These are phyloP conservation scores for Solanum habrochaites DNA, from an alignment of 257 asterid species.

Conservation along the genomic window DNA sequence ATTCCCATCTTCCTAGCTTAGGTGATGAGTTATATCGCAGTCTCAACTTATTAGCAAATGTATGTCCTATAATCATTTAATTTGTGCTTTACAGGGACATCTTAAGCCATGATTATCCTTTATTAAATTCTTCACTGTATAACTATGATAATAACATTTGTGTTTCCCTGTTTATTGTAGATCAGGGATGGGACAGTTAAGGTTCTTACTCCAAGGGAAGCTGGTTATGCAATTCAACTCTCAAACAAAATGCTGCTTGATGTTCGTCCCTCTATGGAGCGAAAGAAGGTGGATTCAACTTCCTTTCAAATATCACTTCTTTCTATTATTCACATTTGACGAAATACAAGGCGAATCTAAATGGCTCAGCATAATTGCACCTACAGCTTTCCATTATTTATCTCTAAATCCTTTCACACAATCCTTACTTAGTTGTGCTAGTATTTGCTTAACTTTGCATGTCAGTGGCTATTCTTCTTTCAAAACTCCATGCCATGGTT, in stretches of 20 bases:
- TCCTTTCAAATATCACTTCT: not conserved
- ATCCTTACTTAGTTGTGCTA: not conserved
- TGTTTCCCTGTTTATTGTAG: constrained; percentile 16
- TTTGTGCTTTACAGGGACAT: not conserved
- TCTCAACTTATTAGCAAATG: not conserved
- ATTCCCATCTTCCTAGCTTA: not conserved
- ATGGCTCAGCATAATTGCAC: not conserved
- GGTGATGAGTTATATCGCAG: not conserved
- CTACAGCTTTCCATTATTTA: not conserved
- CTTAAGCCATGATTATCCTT: not conserved
- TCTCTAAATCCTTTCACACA: not conserved
- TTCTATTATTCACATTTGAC: not conserved
- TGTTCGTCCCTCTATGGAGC: constrained; percentile 86
- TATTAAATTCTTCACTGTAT: not conserved
- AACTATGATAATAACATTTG: not conserved
- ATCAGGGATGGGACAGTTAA: constrained; percentile 86
- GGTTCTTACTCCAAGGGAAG: constrained; percentile 81
- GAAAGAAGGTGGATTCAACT: constrained; percentile 40
- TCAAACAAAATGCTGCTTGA: constrained; percentile 73
- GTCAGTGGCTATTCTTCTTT: not conserved
- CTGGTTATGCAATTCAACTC: constrained; percentile 94
- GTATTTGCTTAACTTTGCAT: not conserved
- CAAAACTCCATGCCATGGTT: not conserved
- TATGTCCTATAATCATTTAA: not conserved
- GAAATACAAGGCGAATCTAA: not conserved